Percentiles rank a stretch among this genome's conserved stretches.
phyloP scores from a whole-genome alignment of 163 green algal species.

The Coccomyxa subellipsoidea region DNA sequence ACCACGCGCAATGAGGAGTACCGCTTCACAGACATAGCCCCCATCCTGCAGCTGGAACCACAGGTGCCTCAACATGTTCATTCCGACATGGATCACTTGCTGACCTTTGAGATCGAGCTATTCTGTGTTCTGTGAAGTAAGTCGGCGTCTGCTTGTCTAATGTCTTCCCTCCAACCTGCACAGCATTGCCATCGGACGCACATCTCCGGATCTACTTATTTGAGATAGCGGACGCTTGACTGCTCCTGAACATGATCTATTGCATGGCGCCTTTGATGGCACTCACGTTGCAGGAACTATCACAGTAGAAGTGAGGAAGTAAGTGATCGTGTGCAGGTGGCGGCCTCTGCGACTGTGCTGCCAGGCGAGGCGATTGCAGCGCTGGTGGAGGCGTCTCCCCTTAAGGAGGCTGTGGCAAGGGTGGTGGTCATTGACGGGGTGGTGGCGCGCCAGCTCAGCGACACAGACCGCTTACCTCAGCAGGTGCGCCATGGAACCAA shows the following conservation, averaged over 20 bases:
- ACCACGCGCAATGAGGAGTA: conserved; percentile 80
- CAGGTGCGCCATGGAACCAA: conserved; percentile 43
- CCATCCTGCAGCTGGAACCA: conserved; percentile 44
- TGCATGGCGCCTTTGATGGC: no score
- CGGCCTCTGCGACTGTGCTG: conserved; percentile 24
- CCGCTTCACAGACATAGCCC: conserved; percentile 79
- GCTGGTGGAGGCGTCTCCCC: neutral
- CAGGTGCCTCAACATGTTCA: conserved; percentile 15
- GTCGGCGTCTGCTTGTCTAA: no score
- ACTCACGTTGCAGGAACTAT: no score
- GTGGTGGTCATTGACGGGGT: conserved; percentile 68
- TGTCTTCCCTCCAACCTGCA: no score
- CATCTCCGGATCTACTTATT: no score
- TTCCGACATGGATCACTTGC: neutral
- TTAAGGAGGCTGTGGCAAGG: conserved; percentile 18
- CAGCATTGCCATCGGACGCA: no score
- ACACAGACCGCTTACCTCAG: conserved; percentile 40
- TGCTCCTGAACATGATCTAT: no score
- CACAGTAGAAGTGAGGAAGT: no score
- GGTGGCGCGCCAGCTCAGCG: conserved; percentile 43
- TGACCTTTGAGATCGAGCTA: no score
- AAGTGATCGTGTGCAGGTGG: neutral
- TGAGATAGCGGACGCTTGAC: no score
- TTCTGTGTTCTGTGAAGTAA: no score
- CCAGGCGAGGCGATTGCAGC: neutral